Percentiles rank a stretch among this genome's conserved stretches.
phyloP scores from a whole-genome alignment of 2,329 filamentous ascomycete species.

The Phialophora macrospora region DNA sequence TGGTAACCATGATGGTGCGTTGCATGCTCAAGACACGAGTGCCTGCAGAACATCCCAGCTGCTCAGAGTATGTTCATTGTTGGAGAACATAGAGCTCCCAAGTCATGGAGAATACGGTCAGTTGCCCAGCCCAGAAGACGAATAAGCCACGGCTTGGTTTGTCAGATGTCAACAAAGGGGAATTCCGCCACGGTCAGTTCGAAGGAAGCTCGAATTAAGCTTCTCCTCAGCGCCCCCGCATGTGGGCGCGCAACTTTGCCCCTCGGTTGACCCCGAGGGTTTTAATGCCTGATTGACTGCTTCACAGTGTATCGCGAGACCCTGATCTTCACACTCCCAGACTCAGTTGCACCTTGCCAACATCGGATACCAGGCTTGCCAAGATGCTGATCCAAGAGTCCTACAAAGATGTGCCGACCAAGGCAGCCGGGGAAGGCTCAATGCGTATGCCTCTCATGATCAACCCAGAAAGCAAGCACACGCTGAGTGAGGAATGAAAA shows the following conservation, averaged over 20 bases:
- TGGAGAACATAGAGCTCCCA: not conserved
- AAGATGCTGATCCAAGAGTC: conserved; percentile 66
- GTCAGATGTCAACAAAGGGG: not conserved
- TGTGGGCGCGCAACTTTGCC: not conserved
- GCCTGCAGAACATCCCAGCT: not conserved
- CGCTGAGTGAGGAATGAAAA: conserved; percentile 46
- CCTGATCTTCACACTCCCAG: not conserved
- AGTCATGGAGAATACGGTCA: not conserved
- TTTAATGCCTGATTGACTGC: not conserved
- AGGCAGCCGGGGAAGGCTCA: conserved; percentile 59
- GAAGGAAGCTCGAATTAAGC: conserved; percentile 9
- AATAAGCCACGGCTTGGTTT: not conserved
- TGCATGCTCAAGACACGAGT: not conserved
- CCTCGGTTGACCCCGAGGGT: not conserved
- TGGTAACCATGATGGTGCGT: not conserved
- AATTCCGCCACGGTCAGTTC: not conserved
- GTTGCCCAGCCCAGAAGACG: not conserved
- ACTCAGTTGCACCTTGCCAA: not conserved
- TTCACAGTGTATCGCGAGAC: not conserved
- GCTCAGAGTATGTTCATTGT: not conserved
- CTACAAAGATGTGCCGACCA: conserved; percentile 64
- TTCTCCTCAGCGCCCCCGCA: not conserved
- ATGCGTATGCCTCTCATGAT: conserved; percentile 55
- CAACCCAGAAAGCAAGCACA: conserved; percentile 8
- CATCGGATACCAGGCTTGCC: not conserved